Base-by-base conservation (phyloP, 1,139 yeast genomes). In the Candida sojae region DNA sequence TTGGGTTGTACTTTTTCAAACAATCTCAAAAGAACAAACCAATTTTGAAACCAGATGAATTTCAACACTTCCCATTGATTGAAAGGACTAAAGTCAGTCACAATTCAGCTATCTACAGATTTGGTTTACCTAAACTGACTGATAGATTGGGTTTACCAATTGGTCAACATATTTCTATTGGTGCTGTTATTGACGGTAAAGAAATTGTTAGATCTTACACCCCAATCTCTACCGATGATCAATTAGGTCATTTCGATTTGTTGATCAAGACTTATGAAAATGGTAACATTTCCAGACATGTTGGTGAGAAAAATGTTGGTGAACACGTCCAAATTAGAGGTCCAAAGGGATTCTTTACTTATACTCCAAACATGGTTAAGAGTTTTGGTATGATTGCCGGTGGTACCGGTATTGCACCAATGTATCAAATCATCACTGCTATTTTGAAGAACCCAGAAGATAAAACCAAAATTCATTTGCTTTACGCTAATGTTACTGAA, bases 361-460 rank as follows among this genome's bases (percentile, higher is more conserved):
- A 92, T 73, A 77, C 83, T 48, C 88, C 93, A 59, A 92, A 92
- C 77, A 82, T 84, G 72, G 93, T 82, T 71, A 82, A 87, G 61
- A 77, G 83, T 55, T 81, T 95, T 63, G 87, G 88, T 48, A 79
- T 93, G 74, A 78, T 93, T 60, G 98, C 97, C 57, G 99, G 97
- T 59, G 99, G 99, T 63, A 80, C 96, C 43, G 98, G 98, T 70
- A 90, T 93, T 70, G 89, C 97, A 30, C 99, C 98, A 53, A 79
- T 92, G 77, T 91, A 79, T 77, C 99, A 93, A 73, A 72, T 93
- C 66, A 70, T 89, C 56, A 84, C 82, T 58, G 83, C 83, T 55
- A 79, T 87, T 60, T 72, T 85, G 64, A 77, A 77, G 60, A 83
- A 91, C 75, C 90, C 95, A 41, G 71, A 71, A 35, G 98, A 92